A percentile compares a stretch with the other conserved stretches of the same genome.
These are phyloP conservation scores for Pisolithus orientalis DNA, from an alignment of 768 basidiomycete species.

Conservation along the genomic window DNA sequence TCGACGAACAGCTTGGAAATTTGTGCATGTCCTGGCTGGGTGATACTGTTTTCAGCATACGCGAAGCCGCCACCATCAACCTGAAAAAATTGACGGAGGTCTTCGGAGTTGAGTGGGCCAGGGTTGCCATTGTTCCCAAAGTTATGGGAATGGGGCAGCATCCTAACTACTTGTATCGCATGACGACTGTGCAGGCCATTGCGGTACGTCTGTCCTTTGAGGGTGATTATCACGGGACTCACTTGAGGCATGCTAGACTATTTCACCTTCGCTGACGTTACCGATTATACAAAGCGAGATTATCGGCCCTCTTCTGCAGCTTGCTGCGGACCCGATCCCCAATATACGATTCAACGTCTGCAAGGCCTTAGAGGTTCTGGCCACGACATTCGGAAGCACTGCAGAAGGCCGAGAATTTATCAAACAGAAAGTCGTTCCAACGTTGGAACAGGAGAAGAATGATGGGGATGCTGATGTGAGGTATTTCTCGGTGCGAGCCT, in stretches of 20 bases:
- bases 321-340: conserved; percentile 88
- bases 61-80: conserved; percentile 97
- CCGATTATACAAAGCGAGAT: conserved; percentile 82
- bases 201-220: conserved; percentile 51
- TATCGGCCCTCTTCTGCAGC: conserved; percentile 73
- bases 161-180: conserved; percentile 93
- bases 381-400: conserved; percentile 54
- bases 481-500: conserved; percentile 82
- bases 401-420: conserved; percentile 73
- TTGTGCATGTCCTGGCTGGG: conserved; percentile 99
- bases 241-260: conserved; percentile 56
- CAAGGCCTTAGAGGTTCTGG: conserved; percentile 88
- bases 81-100: conserved; percentile 96
- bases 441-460: conserved; percentile 77
- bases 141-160: conserved; percentile 96
- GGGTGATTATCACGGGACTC: not conserved
- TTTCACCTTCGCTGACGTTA: conserved; percentile 81
- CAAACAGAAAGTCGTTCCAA: conserved; percentile 69
- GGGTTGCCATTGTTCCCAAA: conserved; percentile 89
- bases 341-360: conserved; percentile 99
- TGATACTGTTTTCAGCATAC: conserved; percentile 96
- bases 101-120: conserved; percentile 98
- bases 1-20: conserved; percentile 94
- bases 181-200: conserved; percentile 99
- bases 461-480: conserved; percentile 95